Base-by-base conservation (phyloP, 1,139 yeast genomes). In the Suhomyces bolitotheri region DNA sequence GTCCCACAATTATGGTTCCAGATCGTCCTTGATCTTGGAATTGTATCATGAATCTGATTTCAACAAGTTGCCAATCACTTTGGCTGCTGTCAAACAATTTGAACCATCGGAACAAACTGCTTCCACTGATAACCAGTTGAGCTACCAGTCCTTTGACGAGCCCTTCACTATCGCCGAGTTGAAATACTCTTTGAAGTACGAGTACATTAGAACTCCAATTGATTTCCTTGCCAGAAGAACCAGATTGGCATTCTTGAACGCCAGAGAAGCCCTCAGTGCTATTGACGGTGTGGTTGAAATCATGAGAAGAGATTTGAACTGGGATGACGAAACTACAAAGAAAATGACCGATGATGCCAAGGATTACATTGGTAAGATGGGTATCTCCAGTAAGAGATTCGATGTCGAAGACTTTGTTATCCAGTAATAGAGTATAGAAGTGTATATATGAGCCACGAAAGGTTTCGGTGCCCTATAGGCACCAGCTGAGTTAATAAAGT, bases 141-240 rank as follows among this genome's bases (percentile, higher is more conserved):
- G 71, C 30, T 75, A 72, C 53, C 71, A 66, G 45, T 62, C 78
- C 24, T 82, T 82, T 49, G 83, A 82, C 50, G 90, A 87, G 64
- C 96, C 97, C 44, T 89, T 85, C 72, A 82, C 96, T 27, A 83
- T 88, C 56, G 97, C 95, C 36, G 97, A 90, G 67, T 76, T 90
- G 63, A 75, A 80, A 54, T 90, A 89, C 65, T 82, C 90, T 8
- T 73, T 89, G 53, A 69, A 79, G 47, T 77, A 87, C 64, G 97
- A 90, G 68, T 88, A 88, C 58, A 80, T 89, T 31, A 76, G 95
- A 64, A 85, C 92, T 9, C 95, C 96, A 33, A 66, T 83, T 40
- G 97, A 90, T 62, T 89, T 90, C 73, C 73, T 90, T 47, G 89
- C 95, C 39, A 83, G 97, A 71, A 83, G 97, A 72, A 83, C 95